phyloP scores from a whole-genome alignment of 2,329 filamentous ascomycete species.

The Xylaria sp. region DNA sequence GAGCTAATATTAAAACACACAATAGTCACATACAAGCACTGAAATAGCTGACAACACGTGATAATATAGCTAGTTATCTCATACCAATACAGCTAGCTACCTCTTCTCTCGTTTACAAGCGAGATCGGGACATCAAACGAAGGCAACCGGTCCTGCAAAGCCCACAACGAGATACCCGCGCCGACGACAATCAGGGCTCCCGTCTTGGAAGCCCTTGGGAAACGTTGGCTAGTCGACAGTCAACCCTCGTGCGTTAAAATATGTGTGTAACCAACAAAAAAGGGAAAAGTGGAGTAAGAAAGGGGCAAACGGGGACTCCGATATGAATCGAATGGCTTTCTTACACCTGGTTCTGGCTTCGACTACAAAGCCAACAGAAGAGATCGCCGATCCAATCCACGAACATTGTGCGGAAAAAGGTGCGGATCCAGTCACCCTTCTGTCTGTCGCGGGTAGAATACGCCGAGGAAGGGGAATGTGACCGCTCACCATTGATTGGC shows the following conservation, averaged over 20 bases:
- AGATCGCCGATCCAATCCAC: conserved; percentile 56
- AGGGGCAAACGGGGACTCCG: neutral
- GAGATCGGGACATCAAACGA: conserved; percentile 12
- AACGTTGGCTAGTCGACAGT: conserved; percentile 22
- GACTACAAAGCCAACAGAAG: conserved; percentile 49
- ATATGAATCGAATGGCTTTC: conserved; percentile 30
- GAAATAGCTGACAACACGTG: neutral
- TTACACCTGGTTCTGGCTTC: conserved; percentile 49
- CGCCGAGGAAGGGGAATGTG: conserved; percentile 33
- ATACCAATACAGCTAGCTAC: neutral
- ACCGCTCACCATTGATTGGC: conserved; percentile 33
- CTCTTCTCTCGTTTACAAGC: neutral
- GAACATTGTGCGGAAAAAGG: conserved; percentile 52
- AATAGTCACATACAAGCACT: neutral
- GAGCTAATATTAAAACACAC: neutral
- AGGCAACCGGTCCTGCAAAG: conserved; percentile 26
- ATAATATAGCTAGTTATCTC: neutral
- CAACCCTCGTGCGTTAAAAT: conserved; percentile 9
- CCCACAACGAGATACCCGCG: conserved; percentile 29
- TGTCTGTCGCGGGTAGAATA: conserved; percentile 25
- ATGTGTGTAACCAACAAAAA: neutral
- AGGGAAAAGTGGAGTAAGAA: neutral
- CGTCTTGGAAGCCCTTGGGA: neutral
- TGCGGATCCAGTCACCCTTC: conserved; percentile 48
- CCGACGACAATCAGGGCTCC: conserved; percentile 31